Base-by-base conservation (phyloP, 2,329 filamentous ascomycete species). In the Botrytis byssoidea region DNA sequence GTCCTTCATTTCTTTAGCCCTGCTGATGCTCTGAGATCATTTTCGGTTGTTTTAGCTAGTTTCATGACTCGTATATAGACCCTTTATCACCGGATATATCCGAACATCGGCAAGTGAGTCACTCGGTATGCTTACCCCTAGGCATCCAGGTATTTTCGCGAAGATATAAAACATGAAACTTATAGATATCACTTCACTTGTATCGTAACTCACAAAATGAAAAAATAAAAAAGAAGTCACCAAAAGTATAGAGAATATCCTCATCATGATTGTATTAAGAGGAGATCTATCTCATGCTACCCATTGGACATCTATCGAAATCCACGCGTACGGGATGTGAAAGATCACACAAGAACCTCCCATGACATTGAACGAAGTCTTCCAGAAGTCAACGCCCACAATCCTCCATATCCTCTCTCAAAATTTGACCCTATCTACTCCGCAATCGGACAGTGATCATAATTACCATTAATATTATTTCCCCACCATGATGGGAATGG, bases 401-500 rank as follows among this genome's bases (percentile, higher is more conserved):
- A 2, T 14, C 9, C 29, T 12, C 3, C 48, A 3, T n/a, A 16
- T 6, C 14, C 6, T 37, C 35, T 20, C 37, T 20, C 12, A 9
- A 32, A 22, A 7, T n/a, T 25, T n/a, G 14, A 12, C 6, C 25
- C 25, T 9, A 57, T 42, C 29, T 71, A 71, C 6, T 71, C 69
- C 18, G 25, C 42, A 37, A 64, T 51, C n/a, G 78, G 78, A 68
- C 78, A 79, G n/a, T 78, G 73, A 70, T 79, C 78, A 48, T 77
- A 77, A 69, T 80, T 77, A 10, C 78, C 78, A 40, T 77, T 70
- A 5, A 73, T 46, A 64, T 80, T 80, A 37, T 71, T 71, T 4
- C 69, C 69, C 69, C 69, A 71, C 69, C 69, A 71, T 1, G 8
- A 8, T 10, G 74, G 83, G 57, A 85, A 84, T 0, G 81, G 77